Conservation (phyloP, 441 rosid genomes). For the Breynia disticha region DNA sequence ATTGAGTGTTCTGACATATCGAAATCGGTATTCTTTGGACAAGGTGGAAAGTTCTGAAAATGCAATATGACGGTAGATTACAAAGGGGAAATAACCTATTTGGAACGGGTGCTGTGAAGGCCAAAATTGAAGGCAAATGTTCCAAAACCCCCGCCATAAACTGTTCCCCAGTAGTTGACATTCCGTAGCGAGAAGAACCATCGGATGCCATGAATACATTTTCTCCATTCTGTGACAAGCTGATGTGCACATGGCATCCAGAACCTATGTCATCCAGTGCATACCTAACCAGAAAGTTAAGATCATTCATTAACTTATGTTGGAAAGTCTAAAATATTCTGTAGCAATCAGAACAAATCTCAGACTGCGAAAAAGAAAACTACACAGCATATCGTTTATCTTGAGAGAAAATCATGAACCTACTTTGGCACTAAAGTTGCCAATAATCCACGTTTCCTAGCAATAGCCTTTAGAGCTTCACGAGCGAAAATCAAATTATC, state of each 20-base stretch:
- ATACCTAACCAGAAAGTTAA: slow-evolving; percentile 38
- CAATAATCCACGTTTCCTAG: slow-evolving; percentile 69
- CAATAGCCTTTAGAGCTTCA: slow-evolving; percentile 68
- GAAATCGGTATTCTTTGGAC: not conserved
- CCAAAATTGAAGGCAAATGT: slow-evolving; percentile 85
- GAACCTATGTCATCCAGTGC: slow-evolving; percentile 82
- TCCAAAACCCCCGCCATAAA: slow-evolving; percentile 92
- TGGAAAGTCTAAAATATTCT: not conserved
- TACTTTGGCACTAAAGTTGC: slow-evolving; percentile 95
- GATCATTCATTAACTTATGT: not conserved
- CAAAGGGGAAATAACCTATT: slow-evolving; percentile 45
- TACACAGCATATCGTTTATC: not conserved
- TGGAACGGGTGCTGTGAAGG: slow-evolving; percentile 80
- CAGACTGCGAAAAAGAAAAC: not conserved
- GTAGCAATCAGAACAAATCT: not conserved
- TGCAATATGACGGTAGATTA: not conserved
- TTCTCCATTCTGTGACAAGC: slow-evolving; percentile 69
- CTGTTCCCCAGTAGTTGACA: slow-evolving; percentile 58
- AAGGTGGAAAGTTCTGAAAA: no score
- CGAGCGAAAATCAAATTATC: slow-evolving; percentile 72
- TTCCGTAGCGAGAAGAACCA: slow-evolving; percentile 56
- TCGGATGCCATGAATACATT: slow-evolving; percentile 69
- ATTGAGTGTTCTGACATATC: no score
- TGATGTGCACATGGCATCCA: slow-evolving; percentile 92
- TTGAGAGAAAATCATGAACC: slow-evolving; percentile 18